These are phyloP conservation scores for Colletotrichum sp. DNA, from an alignment of 2,329 filamentous ascomycete genomes.

Conservation along the genomic window DNA sequence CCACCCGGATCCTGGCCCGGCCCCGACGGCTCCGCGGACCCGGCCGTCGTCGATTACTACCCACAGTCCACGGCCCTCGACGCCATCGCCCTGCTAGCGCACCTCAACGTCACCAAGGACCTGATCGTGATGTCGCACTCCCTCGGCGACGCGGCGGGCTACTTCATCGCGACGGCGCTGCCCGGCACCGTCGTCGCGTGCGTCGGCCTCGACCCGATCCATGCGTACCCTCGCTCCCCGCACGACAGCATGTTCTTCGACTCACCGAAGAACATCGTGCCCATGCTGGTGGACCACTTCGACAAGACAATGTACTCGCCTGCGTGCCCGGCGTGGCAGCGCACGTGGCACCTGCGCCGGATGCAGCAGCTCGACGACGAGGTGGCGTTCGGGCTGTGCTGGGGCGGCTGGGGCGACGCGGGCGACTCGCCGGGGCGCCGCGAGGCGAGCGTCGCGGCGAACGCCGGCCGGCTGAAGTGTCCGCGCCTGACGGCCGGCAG, in stretches of 20 bases:
- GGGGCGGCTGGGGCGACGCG: constrained; percentile 4
- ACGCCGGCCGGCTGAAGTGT: not conserved
- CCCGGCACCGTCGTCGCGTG: not conserved
- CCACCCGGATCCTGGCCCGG: constrained; percentile 4
- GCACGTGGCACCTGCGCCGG: constrained; percentile 6
- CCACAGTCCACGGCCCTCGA: constrained; percentile 9
- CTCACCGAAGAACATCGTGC: not conserved
- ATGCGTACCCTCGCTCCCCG: not conserved
- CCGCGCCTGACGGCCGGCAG: not conserved
- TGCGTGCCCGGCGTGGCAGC: not conserved
- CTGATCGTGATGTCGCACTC: constrained; percentile 4
- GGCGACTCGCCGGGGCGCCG: not conserved
- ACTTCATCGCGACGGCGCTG: not conserved
- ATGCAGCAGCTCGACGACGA: constrained; percentile 3
- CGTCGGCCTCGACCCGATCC: not conserved
- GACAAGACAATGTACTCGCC: not conserved
- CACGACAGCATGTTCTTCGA: not conserved
- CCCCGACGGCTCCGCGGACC: not conserved
- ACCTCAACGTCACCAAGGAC: not conserved
- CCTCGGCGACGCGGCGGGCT: not conserved
- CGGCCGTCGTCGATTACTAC: constrained; percentile 8
- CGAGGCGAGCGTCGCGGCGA: not conserved
- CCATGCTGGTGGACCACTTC: not conserved
- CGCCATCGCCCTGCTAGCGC: not conserved
- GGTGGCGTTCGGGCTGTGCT: constrained; percentile 1